Conservation (phyloP, 306 rosid species). For the Medicago arabica region DNA sequence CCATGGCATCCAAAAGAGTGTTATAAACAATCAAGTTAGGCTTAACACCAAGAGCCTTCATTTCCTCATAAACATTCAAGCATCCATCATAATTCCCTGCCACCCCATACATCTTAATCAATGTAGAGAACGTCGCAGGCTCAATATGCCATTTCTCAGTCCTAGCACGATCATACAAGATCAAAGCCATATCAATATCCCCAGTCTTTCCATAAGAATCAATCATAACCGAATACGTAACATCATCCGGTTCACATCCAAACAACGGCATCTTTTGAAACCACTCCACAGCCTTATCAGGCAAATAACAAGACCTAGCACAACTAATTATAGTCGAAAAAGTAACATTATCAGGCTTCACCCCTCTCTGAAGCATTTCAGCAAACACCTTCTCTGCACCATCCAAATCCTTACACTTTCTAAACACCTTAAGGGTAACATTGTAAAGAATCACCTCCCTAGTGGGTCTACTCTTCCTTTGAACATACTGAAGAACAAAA, state of each 20-base stretch:
- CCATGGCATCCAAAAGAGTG: constrained; percentile 90
- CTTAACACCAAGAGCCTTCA: constrained; percentile 82
- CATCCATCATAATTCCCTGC: constrained; percentile 84
- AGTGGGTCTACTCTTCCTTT: constrained; percentile 46
- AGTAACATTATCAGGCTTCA: constrained; percentile 78
- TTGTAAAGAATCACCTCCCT: constrained; percentile 78
- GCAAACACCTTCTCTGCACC: constrained; percentile 83
- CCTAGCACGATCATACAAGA: constrained; percentile 79
- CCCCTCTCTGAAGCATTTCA: constrained; percentile 73
- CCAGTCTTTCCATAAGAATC: constrained; percentile 91
- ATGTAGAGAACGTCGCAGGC: constrained; percentile 66
- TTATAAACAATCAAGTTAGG: constrained; percentile 73
- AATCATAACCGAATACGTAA: constrained; percentile 82
- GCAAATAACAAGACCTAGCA: constrained; percentile 70
- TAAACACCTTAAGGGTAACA: constrained; percentile 82
- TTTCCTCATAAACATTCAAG: constrained; percentile 85
- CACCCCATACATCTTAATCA: constrained; percentile 76
- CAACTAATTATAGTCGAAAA: constrained; percentile 92
- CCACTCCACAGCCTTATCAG: constrained; percentile 84
- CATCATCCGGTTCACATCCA: constrained; percentile 77
- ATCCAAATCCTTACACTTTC: constrained; percentile 70
- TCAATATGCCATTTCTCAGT: constrained; percentile 78
- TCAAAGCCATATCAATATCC: constrained; percentile 78
- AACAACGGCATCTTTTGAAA: constrained; percentile 83
- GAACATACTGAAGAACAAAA: constrained; percentile 65